phyloP scores from a whole-genome alignment of 2,329 filamentous ascomycete genomes.

The Monosporascus sp. region DNA sequence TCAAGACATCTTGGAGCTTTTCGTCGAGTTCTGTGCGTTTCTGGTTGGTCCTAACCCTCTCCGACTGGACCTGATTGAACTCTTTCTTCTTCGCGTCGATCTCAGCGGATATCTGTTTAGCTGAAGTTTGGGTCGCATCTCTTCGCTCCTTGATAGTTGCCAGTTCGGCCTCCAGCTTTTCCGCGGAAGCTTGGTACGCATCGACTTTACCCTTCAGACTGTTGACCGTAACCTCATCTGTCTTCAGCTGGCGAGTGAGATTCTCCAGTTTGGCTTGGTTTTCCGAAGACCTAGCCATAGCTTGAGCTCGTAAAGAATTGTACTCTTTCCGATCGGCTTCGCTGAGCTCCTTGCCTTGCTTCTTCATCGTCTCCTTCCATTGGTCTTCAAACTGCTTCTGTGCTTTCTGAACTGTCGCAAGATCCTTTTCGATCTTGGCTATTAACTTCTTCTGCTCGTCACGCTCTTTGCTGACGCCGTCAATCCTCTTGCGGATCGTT shows the following conservation, averaged over 20 bases:
- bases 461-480: constrained; percentile 69
- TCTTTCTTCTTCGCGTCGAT: constrained; percentile 87
- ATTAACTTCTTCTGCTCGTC: constrained; percentile 65
- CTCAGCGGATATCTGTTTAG: constrained; percentile 67
- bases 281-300: constrained; percentile 73
- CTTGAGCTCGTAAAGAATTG: constrained; percentile 75
- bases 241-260: constrained; percentile 82
- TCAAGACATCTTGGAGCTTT: constrained; percentile 75
- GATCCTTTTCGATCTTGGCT: constrained; percentile 71
- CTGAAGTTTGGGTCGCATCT: constrained; percentile 53
- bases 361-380: constrained; percentile 77
- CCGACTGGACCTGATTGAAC: constrained; percentile 78
- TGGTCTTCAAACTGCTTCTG: constrained; percentile 84
- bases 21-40: constrained; percentile 86
- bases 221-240: constrained; percentile 84
- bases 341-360: constrained; percentile 80
- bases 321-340: constrained; percentile 87
- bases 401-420: constrained; percentile 82
- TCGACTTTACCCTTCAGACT: constrained; percentile 87
- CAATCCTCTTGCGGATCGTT: constrained; percentile 61
- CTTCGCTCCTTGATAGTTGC: constrained; percentile 64
- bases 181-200: constrained; percentile 64
- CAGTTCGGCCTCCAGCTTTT: constrained; percentile 70
- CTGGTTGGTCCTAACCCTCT: constrained; percentile 74
- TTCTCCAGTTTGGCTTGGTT: constrained; percentile 82